Percentiles rank a stretch among this genome's conserved stretches.
phyloP scores from a whole-genome alignment of 169 alveolate genomes.

The Cryptosporidium bovis region DNA sequence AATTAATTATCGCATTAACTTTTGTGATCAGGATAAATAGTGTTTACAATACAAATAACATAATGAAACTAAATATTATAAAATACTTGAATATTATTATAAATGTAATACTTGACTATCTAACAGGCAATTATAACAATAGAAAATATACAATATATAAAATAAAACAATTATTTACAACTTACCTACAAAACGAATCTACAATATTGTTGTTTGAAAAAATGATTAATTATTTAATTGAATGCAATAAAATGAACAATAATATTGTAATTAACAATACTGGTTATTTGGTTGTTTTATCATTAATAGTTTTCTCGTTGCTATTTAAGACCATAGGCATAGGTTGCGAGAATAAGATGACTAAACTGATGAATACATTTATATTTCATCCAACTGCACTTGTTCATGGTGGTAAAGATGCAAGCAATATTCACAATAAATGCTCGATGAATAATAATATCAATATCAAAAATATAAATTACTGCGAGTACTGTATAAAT shows the following conservation, averaged over 20 bases:
- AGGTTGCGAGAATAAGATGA: not conserved
- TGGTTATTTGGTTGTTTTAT: not conserved
- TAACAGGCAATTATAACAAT: not conserved
- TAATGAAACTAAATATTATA: not conserved
- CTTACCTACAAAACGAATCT: conserved; percentile 10
- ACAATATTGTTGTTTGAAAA: conserved; percentile 5
- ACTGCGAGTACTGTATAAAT: conserved; percentile 23
- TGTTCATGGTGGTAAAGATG: not conserved
- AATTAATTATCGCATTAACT: not conserved
- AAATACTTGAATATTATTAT: conserved; percentile 12
- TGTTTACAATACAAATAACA: conserved; percentile 10
- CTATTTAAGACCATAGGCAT: not conserved
- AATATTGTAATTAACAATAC: not conserved
- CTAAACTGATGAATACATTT: not conserved
- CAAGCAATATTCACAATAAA: not conserved
- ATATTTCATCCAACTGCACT: conserved; percentile 24
- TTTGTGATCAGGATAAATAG: conserved; percentile 9
- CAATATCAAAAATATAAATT: no score
- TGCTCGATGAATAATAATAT: not conserved
- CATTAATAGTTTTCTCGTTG: not conserved
- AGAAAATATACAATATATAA: not conserved
- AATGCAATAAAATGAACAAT: conserved; percentile 5
- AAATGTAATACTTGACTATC: not conserved
- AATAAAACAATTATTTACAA: conserved; percentile 3
- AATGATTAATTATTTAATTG: conserved; percentile 15